phyloP scores from a whole-genome alignment of 306 rosid genomes.

The Citrullus amarus region DNA sequence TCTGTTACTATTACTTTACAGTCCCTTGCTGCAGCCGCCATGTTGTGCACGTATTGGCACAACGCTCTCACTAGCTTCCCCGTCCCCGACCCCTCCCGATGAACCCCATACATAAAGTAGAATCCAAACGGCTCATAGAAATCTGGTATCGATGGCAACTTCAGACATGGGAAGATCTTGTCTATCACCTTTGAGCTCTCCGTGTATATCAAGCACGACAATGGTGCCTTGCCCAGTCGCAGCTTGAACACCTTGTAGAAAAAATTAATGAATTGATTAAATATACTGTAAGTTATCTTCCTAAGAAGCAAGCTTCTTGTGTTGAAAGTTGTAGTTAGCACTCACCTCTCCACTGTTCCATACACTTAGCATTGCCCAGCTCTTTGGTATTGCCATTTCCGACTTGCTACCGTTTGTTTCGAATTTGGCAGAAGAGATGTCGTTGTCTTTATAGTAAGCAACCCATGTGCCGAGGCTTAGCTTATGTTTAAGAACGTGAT shows the following conservation, averaged over 20 bases:
- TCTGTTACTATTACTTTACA: constrained; percentile 74
- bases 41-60: constrained; percentile 71
- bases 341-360: constrained; percentile 69
- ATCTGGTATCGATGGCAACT: constrained; percentile 55
- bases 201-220: constrained; percentile 51
- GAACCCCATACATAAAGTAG: constrained; percentile 77
- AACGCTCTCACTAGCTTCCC: constrained; percentile 59
- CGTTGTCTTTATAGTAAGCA: constrained; percentile 49
- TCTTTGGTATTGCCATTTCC: constrained; percentile 18
- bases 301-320: background rate
- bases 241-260: constrained; percentile 33
- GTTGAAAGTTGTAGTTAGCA: background rate
- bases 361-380: constrained; percentile 89
- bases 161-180: constrained; percentile 74
- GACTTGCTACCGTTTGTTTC: constrained; percentile 20
- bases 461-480: constrained; percentile 86
- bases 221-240: constrained; percentile 61
- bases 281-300: background rate
- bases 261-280: background rate
- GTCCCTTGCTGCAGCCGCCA: constrained; percentile 36
- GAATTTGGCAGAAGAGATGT: constrained; percentile 4
- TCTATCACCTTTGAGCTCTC: constrained; percentile 55
- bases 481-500: constrained; percentile 46
- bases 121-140: constrained; percentile 81
- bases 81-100: constrained; percentile 51